Evolutionary conservation across 495 filamentous ascomycete genomes (phyloP).

Genomic region (Penicillium canariense): DNA sequence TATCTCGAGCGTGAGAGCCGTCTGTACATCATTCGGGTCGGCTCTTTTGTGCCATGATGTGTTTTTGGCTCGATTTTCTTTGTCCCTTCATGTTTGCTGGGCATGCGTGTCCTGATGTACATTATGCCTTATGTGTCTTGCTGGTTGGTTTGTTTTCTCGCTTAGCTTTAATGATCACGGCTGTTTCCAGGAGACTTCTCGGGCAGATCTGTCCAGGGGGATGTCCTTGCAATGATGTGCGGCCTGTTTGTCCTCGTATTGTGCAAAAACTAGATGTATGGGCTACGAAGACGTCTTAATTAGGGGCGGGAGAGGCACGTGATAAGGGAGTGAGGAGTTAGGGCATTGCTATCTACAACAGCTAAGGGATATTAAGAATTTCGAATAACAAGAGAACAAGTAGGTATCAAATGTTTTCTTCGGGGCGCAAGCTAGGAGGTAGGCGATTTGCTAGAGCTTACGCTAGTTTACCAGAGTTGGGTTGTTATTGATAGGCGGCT

Average conservation of each 20-base stretch:
- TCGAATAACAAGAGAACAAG: no score
- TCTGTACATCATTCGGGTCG: conserved; percentile 9
- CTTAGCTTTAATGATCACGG: conserved; percentile 29
- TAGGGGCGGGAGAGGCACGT: no score
- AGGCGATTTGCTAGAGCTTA: no score
- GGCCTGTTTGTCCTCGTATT: not conserved
- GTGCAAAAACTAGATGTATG: no score
- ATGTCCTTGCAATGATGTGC: conserved; percentile 9
- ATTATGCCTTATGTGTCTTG: conserved; percentile 30
- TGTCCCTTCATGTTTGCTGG: conserved; percentile 4
- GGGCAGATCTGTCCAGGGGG: not conserved
- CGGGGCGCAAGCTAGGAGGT: no score
- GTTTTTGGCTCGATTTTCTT: not conserved
- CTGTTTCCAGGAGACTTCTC: conserved; percentile 16
- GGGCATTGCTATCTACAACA: no score
- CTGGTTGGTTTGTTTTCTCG: conserved; percentile 5
- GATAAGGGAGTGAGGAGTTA: no score
- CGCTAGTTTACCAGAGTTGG: no score
- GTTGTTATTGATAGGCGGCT: no score
- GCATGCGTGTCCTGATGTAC: conserved; percentile 25
- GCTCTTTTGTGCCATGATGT: conserved; percentile 10
- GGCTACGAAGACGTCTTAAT: no score
- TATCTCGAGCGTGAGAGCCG: conserved; percentile 5
- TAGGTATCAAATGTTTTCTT: no score
- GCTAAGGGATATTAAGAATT: no score